Conservation (phyloP, 768 basidiomycete genomes). For the Gyrodon lividus region DNA sequence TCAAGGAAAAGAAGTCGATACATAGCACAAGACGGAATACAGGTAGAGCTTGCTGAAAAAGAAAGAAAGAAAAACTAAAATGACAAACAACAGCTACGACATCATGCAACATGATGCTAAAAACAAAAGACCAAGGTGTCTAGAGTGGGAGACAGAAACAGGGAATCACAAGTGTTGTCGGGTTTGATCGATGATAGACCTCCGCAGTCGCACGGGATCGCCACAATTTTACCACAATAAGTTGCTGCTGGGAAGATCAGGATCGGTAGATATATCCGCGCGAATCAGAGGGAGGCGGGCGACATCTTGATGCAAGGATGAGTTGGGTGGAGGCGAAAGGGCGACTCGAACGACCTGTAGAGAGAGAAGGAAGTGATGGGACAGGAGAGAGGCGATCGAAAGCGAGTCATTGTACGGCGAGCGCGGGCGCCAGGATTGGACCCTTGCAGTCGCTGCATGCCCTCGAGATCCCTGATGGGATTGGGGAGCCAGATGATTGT, state of each 20-base stretch:
- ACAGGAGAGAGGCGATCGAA: neutral
- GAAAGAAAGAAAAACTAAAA: neutral
- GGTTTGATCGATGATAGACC: neutral
- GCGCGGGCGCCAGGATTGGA: conserved; percentile 14
- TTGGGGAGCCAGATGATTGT: conserved; percentile 9
- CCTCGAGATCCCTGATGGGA: conserved; percentile 5
- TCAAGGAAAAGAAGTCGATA: neutral
- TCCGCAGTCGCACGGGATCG: neutral
- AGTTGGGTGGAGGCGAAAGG: neutral
- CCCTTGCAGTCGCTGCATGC: conserved; percentile 23
- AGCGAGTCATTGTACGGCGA: conserved; percentile 23
- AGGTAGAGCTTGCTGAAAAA: neutral
- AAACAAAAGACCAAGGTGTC: neutral
- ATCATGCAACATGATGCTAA: neutral
- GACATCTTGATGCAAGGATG: neutral
- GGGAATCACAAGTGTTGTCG: neutral
- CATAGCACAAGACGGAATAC: neutral
- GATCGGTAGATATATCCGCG: neutral
- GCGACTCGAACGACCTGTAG: neutral
- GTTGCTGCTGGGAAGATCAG: neutral
- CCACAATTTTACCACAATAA: neutral
- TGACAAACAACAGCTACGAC: neutral
- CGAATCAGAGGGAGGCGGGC: neutral
- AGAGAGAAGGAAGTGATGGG: neutral
- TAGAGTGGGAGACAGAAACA: neutral